phyloP scores from a whole-genome alignment of 805 yeast species.

The Zygosaccharomyces rouxii region DNA sequence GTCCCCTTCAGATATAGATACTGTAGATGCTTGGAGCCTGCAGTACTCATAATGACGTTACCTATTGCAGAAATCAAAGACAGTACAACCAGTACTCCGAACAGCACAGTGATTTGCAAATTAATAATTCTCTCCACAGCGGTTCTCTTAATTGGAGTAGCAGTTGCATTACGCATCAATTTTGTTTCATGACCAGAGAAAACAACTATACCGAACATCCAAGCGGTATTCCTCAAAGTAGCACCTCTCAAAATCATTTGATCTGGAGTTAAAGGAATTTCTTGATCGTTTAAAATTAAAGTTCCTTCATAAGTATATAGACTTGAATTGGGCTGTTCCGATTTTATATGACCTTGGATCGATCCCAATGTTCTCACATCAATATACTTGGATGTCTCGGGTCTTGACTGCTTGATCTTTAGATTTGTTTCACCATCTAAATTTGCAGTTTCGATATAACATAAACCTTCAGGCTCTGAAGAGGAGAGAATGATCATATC shows the following conservation, averaged over 20 bases:
- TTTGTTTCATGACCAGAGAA: slow-evolving; percentile 99
- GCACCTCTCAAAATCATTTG: slow-evolving; percentile 94
- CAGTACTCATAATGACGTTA: slow-evolving; percentile 66
- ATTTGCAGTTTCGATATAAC: slow-evolving; percentile 96
- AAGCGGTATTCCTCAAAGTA: slow-evolving; percentile 85
- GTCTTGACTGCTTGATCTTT: slow-evolving; percentile 83
- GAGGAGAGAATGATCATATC: slow-evolving; percentile 81
- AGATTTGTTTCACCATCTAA: slow-evolving; percentile 96
- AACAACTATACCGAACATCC: slow-evolving; percentile 90
- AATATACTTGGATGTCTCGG: slow-evolving; percentile 70
- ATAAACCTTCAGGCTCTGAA: slow-evolving; percentile 96
- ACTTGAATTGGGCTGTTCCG: slow-evolving; percentile 93
- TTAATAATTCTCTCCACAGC: slow-evolving; percentile 95
- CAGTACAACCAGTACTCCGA: slow-evolving; percentile 69
- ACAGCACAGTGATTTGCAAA: slow-evolving; percentile 82
- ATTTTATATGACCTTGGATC: slow-evolving; percentile 56
- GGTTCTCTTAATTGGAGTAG: slow-evolving; percentile 95
- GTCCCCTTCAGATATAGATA: slow-evolving; percentile 69
- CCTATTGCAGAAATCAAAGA: slow-evolving; percentile 83
- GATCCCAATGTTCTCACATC: slow-evolving; percentile 56
- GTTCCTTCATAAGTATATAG: slow-evolving; percentile 95
- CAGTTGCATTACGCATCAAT: slow-evolving; percentile 96
- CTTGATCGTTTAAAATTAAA: slow-evolving; percentile 47
- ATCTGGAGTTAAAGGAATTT: slow-evolving; percentile 78
- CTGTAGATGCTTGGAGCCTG: slow-evolving; percentile 44